phyloP scores from a whole-genome alignment of 176 grass and related monocot genomes.

The Microstegium vimineum region DNA sequence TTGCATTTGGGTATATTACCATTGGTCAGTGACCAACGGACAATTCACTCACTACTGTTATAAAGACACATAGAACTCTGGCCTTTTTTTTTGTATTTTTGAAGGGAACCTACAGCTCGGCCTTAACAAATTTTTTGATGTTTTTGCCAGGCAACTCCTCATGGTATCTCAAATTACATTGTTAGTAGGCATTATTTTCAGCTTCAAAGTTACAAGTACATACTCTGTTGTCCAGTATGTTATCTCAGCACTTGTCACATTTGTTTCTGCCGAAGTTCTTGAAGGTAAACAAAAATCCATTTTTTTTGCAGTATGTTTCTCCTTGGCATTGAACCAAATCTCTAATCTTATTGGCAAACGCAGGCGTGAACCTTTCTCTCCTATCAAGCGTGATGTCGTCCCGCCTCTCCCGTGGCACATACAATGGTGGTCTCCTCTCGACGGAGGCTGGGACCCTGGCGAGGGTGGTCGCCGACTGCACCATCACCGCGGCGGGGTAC shows the following conservation, averaged over 20 bases:
- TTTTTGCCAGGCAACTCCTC: constrained; percentile 73
- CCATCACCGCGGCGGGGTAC: constrained; percentile 68
- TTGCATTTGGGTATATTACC: background rate
- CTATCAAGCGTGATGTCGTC: constrained; percentile 95
- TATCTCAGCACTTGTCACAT: constrained; percentile 64
- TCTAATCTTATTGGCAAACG: background rate
- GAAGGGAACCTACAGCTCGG: background rate
- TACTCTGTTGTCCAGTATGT: constrained; percentile 78
- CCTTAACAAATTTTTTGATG: background rate
- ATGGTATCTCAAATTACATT: constrained; percentile 77
- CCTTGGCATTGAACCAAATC: background rate
- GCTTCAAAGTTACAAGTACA: constrained; percentile 66
- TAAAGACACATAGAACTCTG: background rate
- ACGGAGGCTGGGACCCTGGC: constrained; percentile 88
- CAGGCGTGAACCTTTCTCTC: constrained; percentile 91
- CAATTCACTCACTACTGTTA: background rate
- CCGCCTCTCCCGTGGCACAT: constrained; percentile 74
- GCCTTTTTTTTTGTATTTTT: background rate
- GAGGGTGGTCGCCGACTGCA: constrained; percentile 76
- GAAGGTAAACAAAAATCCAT: constrained; percentile 61
- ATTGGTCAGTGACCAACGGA: background rate
- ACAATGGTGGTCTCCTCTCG: constrained; percentile 87
- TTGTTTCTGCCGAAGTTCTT: constrained; percentile 94
- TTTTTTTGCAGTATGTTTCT: background rate
- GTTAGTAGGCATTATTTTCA: constrained; percentile 70